Evolutionary conservation across 2,329 filamentous ascomycete species (phyloP).

Genomic region (Curvularia hawaiiensis): DNA sequence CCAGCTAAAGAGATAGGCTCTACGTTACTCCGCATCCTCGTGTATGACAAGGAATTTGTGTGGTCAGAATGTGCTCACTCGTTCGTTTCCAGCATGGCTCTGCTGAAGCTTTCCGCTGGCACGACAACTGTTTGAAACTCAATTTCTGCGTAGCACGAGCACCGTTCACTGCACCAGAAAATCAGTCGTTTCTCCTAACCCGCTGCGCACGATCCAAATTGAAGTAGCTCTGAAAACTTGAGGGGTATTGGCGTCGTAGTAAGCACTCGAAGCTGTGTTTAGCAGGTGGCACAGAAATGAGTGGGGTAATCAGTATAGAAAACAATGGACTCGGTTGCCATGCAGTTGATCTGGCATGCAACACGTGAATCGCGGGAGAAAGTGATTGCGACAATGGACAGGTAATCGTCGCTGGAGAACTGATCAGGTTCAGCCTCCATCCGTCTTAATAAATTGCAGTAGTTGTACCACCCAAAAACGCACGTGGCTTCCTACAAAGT

Average conservation of each 20-base stretch:
- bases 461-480: not conserved
- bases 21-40: not conserved
- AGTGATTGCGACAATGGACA: not conserved
- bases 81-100: not conserved
- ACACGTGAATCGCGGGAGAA: not conserved
- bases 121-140: not conserved
- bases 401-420: not conserved
- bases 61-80: not conserved
- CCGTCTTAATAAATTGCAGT: not conserved
- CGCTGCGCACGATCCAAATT: not conserved
- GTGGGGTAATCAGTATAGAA: not conserved
- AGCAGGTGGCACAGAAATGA: not conserved
- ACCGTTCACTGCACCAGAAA: not conserved
- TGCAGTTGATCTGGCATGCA: not conserved
- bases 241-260: not conserved
- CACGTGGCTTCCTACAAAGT: not conserved
- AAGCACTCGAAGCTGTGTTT: not conserved
- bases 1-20: too few species aligned
- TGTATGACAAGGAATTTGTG: not conserved
- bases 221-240: not conserved
- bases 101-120: not conserved
- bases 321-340: not conserved
- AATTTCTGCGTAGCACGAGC: not conserved
- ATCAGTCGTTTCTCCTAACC: not conserved
- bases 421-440: not conserved